A percentile compares a stretch with the other conserved stretches of the same genome.
phyloP scores from a whole-genome alignment of 306 rosid species.

The Quercus alba region DNA sequence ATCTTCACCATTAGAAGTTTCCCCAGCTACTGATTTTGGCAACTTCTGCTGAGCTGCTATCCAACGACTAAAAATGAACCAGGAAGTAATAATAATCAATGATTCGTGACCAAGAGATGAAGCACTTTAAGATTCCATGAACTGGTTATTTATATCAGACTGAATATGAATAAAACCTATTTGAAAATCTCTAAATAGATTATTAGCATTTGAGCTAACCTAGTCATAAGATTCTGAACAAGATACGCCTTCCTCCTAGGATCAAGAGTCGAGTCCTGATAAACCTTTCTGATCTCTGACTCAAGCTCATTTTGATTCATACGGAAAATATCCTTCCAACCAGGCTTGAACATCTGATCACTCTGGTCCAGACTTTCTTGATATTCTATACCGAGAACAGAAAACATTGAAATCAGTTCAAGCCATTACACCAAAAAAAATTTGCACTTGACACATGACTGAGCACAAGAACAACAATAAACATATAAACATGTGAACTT shows the following conservation, averaged over 20 bases:
- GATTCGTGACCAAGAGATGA: conserved; percentile 17
- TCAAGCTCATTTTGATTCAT: conserved; percentile 98
- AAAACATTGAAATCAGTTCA: conserved; percentile 20
- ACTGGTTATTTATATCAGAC: conserved; percentile 14
- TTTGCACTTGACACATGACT: neutral
- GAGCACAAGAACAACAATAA: neutral
- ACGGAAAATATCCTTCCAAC: conserved; percentile 99
- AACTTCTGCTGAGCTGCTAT: conserved; percentile 95
- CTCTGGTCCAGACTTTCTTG: conserved; percentile 83
- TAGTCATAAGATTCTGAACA: conserved; percentile 98
- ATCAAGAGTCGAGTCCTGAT: conserved; percentile 91
- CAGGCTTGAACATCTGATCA: conserved; percentile 99
- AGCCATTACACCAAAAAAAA: conserved; percentile 11
- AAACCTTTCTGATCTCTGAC: conserved; percentile 95
- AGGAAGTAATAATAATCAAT: conserved; percentile 20
- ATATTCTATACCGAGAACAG: conserved; percentile 55
- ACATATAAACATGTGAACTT: neutral
- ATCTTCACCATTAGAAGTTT: conserved; percentile 64
- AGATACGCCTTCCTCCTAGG: conserved; percentile 98
- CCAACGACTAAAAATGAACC: conserved; percentile 73
- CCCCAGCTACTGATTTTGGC: conserved; percentile 62
- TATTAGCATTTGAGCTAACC: conserved; percentile 45
- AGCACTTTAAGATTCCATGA: conserved; percentile 13
- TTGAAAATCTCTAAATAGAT: neutral
- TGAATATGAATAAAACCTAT: conserved; percentile 9